Conservation (phyloP, 2,329 filamentous ascomycete genomes). For the Fusarium abutilonis region DNA sequence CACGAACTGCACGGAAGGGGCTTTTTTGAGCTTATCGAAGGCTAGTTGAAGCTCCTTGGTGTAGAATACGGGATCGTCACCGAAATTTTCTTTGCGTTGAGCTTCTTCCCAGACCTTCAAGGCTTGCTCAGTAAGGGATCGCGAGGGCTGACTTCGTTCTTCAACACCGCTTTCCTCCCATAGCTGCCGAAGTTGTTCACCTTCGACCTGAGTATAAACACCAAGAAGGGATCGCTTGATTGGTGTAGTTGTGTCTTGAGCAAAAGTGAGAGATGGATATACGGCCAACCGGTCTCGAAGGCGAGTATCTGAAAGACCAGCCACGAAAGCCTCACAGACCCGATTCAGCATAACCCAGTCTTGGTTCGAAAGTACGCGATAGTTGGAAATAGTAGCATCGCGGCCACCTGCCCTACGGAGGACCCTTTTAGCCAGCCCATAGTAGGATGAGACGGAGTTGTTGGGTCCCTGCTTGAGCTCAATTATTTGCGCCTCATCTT, state of each 20-base stretch:
- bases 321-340: slow-evolving; percentile 64
- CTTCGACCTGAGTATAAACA: slow-evolving; percentile 64
- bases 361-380: slow-evolving; percentile 52
- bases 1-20: slow-evolving; percentile 63
- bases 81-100: slow-evolving; percentile 53
- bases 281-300: slow-evolving; percentile 57
- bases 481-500: slow-evolving; percentile 37
- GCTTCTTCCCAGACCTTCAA: slow-evolving; percentile 60
- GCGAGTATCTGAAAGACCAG: slow-evolving; percentile 60
- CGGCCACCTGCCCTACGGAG: slow-evolving; percentile 60
- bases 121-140: slow-evolving; percentile 47
- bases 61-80: slow-evolving; percentile 59
- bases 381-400: slow-evolving; percentile 61
- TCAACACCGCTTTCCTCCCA: slow-evolving; percentile 44
- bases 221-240: slow-evolving; percentile 62
- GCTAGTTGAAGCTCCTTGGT: slow-evolving; percentile 63
- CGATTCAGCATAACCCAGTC: slow-evolving; percentile 62
- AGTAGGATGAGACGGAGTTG: slow-evolving; percentile 59
- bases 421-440: slow-evolving; percentile 59
- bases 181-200: slow-evolving; percentile 61
- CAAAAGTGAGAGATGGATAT: slow-evolving; percentile 60
- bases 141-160: slow-evolving; percentile 29
- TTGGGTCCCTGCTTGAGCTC: slow-evolving; percentile 56
- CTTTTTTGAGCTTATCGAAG: slow-evolving; percentile 60
- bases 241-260: slow-evolving; percentile 38